phyloP scores from a whole-genome alignment of 179 eudicot species.

The Spinacia oleracea region DNA sequence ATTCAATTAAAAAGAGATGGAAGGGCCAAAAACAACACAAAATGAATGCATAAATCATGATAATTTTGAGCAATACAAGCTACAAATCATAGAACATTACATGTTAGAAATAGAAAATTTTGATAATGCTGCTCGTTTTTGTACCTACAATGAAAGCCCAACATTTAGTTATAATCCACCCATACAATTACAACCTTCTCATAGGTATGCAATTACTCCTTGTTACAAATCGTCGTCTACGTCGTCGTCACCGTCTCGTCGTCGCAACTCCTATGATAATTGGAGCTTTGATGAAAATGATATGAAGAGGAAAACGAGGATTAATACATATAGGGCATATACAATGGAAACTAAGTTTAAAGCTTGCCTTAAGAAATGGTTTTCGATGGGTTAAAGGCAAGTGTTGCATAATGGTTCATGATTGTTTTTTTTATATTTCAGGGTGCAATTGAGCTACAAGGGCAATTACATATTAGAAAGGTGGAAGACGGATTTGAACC shows the following conservation, averaged over 20 bases:
- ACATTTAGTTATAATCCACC: slow-evolving; percentile 1
- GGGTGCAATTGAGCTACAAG: no score
- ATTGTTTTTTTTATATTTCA: no score
- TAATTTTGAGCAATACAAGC: slow-evolving; percentile 21
- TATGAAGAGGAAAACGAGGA: slow-evolving; percentile 35
- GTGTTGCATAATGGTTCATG: slow-evolving; percentile 34
- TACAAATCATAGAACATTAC: slow-evolving; percentile 31
- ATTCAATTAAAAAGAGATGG: slow-evolving; percentile 9
- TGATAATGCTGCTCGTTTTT: slow-evolving; percentile 21
- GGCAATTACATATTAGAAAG: no score
- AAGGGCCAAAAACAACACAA: not conserved
- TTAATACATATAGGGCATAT: slow-evolving; percentile 46
- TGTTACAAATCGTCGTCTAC: not conserved
- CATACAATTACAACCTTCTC: not conserved
- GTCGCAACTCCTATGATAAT: not conserved
- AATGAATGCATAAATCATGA: not conserved
- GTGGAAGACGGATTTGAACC: no score
- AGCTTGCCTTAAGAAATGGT: slow-evolving; percentile 35
- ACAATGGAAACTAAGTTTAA: slow-evolving; percentile 39
- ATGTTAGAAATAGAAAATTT: slow-evolving; percentile 25
- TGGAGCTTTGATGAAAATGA: slow-evolving; percentile 24
- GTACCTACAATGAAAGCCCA: slow-evolving; percentile 4
- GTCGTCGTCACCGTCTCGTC: not conserved
- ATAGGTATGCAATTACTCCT: not conserved
- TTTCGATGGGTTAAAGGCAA: slow-evolving; percentile 51